A percentile compares a stretch with the other conserved stretches of the same genome.
phyloP scores from a whole-genome alignment of 75 land plant species.

The Cupressus sempervirens region DNA sequence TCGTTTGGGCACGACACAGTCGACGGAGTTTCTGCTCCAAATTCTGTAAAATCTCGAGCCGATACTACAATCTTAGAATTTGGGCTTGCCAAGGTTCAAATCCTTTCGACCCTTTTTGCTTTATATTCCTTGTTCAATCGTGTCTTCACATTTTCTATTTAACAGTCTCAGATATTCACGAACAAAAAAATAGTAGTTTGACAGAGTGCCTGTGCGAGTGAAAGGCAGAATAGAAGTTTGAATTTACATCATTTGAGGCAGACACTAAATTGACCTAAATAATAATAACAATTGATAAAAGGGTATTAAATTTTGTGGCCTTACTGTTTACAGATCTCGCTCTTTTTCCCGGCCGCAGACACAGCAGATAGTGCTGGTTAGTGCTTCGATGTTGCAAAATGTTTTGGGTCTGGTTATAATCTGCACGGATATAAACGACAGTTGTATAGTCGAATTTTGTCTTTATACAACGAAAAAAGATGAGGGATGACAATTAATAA shows the following conservation, averaged over 20 bases:
- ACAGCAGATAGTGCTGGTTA: background rate
- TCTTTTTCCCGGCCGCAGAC: background rate
- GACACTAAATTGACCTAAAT: background rate
- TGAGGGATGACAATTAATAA: no score
- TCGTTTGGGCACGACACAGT: background rate
- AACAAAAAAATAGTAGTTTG: background rate
- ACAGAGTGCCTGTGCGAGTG: background rate
- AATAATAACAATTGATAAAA: background rate
- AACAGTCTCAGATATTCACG: background rate
- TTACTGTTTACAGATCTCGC: no score
- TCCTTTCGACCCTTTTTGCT: background rate
- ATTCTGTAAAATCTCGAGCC: background rate
- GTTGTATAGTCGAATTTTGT: background rate
- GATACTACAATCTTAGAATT: background rate
- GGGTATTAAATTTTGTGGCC: background rate
- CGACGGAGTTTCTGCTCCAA: background rate
- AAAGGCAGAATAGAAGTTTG: background rate
- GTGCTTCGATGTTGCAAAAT: background rate
- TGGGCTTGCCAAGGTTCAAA: slow-evolving; percentile 1
- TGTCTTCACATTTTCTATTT: background rate
- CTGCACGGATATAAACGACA: background rate
- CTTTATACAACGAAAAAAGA: background rate
- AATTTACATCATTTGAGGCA: background rate
- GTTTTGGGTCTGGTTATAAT: background rate
- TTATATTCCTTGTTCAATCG: background rate